Base-by-base conservation (phyloP, 257 asterid species). In the Solanum etuberosum region DNA sequence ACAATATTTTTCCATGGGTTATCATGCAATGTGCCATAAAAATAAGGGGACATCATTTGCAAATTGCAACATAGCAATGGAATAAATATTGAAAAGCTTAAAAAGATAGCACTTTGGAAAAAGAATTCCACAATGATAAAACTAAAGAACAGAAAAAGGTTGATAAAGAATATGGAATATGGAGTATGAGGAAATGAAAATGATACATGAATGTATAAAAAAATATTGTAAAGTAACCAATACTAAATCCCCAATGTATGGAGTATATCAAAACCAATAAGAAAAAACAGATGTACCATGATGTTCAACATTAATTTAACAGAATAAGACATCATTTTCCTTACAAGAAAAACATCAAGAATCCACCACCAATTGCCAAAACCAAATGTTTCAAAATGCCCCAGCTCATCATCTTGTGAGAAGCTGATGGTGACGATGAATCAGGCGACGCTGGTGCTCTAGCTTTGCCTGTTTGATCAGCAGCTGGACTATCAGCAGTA, bases 401-500 rank as follows among this genome's bases (percentile, higher is more conserved):
- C 65, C 76, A 88, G 87, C 88, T 87, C 85, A 84, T 51, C 80
- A 86, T 85, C 89, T 88, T 86, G 84, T 43, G 74, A 68, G 95
- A 86, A 81, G 90, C 84, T 13, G 91, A 89, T 3, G 98, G 73
- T 18, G 91, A 86, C 29, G 95, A 68, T 10, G 96, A 90, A 18
- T 87, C 73, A 2, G 92, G 90, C 21, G 93, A 83, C 0, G 92
- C 70, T 4, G 90, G 34, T 27, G 93, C 86, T 16, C 46, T 91
- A 67, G 86, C 87, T 29, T 80, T 87, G 14, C 61, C 85, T 34
- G 76, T 84, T 27, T 86, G 88, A 7, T 88, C 94, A 35, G 89
- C 94, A 14, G 85, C 68, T 7, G 96, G 98, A 83, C 90, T n/a
- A 89, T 93, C 95, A 7, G 96, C 98, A 32, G 88, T 87, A 1